Evolutionary conservation across 2,329 filamentous ascomycete genomes (phyloP), one percentile per base, ranked within the genome.

Genomic region (Pezicula neosporulosa): DNA sequence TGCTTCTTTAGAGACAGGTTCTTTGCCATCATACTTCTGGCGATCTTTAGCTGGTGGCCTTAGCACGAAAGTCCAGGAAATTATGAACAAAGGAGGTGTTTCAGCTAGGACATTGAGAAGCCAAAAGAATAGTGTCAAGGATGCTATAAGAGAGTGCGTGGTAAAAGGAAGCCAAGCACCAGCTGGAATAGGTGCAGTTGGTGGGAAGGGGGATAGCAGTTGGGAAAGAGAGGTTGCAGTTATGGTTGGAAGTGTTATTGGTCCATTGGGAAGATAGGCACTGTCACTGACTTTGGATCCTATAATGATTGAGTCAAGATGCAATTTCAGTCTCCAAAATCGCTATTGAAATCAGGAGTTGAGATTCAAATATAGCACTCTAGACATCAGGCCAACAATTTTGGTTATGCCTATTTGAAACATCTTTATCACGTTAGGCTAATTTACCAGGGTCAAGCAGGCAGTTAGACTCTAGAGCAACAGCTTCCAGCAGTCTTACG

Each of bases 161-260:
- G 72, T 92, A 54, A 81, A 81, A 47, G 93, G 93, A 0, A 87
- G 85, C 35, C 82, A 85, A 66, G 66, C 87, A 47, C 89, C 90
- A 2, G 91, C 30, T 49, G 66, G 63, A 1, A 78, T 76, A 13
- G 80, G 76, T 0, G 66, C 64, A 8, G 66, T 68, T 28, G 67
- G 68, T 33, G 64, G 72, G n/a, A 71, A 72, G 12, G 72, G 72
- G 56, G 71, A 68, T 56, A 75, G 73, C 6, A 80, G 75, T 50
- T 97, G 90, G 90, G 93, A 97, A 63, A 81, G 93, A 37, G 94
- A 97, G 71, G 87, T 92, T 44, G 91, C 92, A 1, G 92, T 97
- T 44, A 97, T 97, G 93, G 88, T 96, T 39, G 87, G 89, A 48
- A 89, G 89, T 61, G 83, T 97, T 6, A 77, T 91, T 37, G 64